Evolutionary conservation across 169 alveolate species (phyloP).

Genomic region (Plasmodium gallinaceum): DNA sequence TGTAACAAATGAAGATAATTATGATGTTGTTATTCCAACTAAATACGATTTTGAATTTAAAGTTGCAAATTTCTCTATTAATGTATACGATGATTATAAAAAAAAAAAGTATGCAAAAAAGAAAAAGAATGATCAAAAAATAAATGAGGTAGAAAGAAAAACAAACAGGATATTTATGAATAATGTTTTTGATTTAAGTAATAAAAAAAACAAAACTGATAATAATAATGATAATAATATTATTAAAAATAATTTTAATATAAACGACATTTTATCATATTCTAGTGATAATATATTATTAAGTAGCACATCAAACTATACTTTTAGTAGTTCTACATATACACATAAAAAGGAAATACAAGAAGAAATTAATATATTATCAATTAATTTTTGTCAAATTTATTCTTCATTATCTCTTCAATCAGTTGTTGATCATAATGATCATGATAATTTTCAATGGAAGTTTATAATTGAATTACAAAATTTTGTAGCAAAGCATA

Average conservation of each 20-base stretch:
- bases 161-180: not conserved
- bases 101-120: constrained; percentile 6
- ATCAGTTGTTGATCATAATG: constrained; percentile 81
- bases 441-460: constrained; percentile 82
- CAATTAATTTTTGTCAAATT: constrained; percentile 79
- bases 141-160: not conserved
- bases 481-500: constrained; percentile 78
- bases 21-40: constrained; percentile 82
- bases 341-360: constrained; percentile 6
- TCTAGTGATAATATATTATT: constrained; percentile 20
- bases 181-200: not conserved
- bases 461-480: constrained; percentile 78
- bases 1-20: constrained; percentile 78
- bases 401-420: constrained; percentile 79
- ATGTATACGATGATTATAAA: constrained; percentile 77
- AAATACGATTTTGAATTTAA: constrained; percentile 78
- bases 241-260: not conserved
- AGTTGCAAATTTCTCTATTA: constrained; percentile 77
- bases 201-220: not conserved
- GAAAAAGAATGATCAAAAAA: not conserved
- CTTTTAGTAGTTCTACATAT: not conserved
- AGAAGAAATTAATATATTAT: constrained; percentile 74
- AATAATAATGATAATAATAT: not conserved
- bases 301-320: constrained; percentile 16
- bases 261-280: constrained; percentile 9